phyloP scores from a whole-genome alignment of 768 basidiomycete genomes.

The Suillus paluster region DNA sequence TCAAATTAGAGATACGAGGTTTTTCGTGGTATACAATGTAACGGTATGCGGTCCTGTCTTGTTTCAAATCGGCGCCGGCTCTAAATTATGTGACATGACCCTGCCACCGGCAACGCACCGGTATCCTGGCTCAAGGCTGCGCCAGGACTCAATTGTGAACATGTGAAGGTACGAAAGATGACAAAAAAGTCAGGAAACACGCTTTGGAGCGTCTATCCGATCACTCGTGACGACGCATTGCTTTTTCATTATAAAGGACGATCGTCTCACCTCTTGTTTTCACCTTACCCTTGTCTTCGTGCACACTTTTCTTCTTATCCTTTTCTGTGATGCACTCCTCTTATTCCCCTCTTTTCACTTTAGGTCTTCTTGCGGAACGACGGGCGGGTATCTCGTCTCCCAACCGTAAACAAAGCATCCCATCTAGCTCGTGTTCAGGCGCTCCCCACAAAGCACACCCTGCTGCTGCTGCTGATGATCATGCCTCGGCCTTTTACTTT shows the following conservation, averaged over 20 bases:
- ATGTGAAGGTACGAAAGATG: constrained; percentile 6
- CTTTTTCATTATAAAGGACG: constrained; percentile 11
- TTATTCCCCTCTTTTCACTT: constrained; percentile 71
- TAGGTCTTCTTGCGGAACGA: constrained; percentile 52
- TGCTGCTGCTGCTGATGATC: constrained; percentile 27
- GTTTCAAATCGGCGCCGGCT: too few species aligned
- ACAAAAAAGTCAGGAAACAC: background rate
- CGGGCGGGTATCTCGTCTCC: constrained; percentile 22
- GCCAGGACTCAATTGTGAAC: constrained; percentile 8
- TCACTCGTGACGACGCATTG: constrained; percentile 13
- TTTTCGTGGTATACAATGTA: too few species aligned
- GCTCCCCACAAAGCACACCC: constrained; percentile 9
- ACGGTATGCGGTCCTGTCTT: too few species aligned
- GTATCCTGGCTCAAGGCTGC: background rate
- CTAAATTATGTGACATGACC: background rate
- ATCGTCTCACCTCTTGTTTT: background rate
- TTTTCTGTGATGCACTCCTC: constrained; percentile 18
- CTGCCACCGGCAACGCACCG: background rate
- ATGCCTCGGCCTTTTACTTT: constrained; percentile 50
- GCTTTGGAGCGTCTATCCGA: constrained; percentile 10
- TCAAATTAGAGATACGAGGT: too few species aligned
- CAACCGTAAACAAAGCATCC: constrained; percentile 13
- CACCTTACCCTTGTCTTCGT: background rate
- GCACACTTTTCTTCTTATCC: background rate
- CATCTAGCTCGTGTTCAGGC: constrained; percentile 12